Evolutionary conservation across 495 filamentous ascomycete species (phyloP), one percentile per base, ranked within the genome.

Genomic region (Schizothecium vesticola): DNA sequence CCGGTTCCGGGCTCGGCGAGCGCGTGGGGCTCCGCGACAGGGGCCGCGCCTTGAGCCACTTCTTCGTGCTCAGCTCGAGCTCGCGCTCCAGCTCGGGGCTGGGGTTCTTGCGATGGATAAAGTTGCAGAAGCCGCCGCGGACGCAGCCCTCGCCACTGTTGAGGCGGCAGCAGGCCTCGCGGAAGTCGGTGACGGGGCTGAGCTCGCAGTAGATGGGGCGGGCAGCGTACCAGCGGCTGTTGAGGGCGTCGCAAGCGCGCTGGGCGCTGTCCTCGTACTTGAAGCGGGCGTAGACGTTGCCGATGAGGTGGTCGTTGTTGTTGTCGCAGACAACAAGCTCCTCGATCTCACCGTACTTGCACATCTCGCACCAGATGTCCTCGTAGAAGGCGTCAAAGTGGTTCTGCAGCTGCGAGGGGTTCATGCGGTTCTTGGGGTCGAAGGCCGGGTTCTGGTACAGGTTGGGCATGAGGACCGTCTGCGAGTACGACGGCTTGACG

Each of bases 351-450:
- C 92, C 92, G 77, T 93, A 94, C 80, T 92, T 90, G 89, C 91
- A 94, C 90, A 99, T 92, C 86, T 99, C 95, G 84, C 94, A 97
- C 92, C 95, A 99, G 71, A 99, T 90, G 79, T 99, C 95, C 83
- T 99, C 95, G 84, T 99, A 99, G 83, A 99, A 99, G 72, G 95
- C 94, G 81, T 99, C 96, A 77, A 98, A 99, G 84, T 99, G 95
- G 82, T 94, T 96, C 82, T 97, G 94, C 77, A 97, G 89, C 84
- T 99, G 95, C 70, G 84, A 88, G 12, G 93, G 78, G 81, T 95
- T 97, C 91, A 97, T 96, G 81, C 94, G 94, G 84, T 89, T 95
- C 82, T 97, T 96, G 57, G 92, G 91, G 78, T 98, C 93, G 86
- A 96, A 97, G 73, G 93, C 92, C 9, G 95, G 95, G 84, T 99